Percentiles rank a stretch among this genome's conserved stretches.
phyloP scores from a whole-genome alignment of 495 filamentous ascomycete genomes.

The Hypoxylon fuscum region DNA sequence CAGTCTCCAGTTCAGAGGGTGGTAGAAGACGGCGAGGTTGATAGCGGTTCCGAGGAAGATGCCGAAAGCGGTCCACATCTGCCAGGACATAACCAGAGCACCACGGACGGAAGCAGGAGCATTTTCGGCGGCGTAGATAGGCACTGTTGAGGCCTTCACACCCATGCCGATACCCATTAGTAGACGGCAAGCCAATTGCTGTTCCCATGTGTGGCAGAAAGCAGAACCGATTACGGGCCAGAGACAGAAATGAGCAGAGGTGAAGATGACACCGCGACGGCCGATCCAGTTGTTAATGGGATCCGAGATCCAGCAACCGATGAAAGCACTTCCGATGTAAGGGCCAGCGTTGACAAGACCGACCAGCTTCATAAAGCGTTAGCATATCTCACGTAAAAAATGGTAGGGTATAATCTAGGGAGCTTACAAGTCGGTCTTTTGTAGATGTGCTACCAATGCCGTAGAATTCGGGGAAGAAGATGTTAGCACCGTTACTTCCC shows the following conservation, averaged over 20 bases:
- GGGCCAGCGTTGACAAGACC: conserved; percentile 63
- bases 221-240: conserved; percentile 70
- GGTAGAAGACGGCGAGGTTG: conserved; percentile 70
- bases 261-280: conserved; percentile 73
- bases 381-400: conserved; percentile 2
- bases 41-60: conserved; percentile 76
- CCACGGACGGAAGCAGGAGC: conserved; percentile 77
- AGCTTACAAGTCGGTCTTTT: conserved; percentile 58
- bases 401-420: conserved; percentile 31
- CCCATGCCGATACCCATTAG: conserved; percentile 80
- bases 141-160: conserved; percentile 66
- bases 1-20: conserved; percentile 72
- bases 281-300: conserved; percentile 73
- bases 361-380: conserved; percentile 41
- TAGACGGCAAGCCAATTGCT: conserved; percentile 69
- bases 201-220: conserved; percentile 68
- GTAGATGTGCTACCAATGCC: conserved; percentile 57
- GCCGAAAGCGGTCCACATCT: conserved; percentile 86
- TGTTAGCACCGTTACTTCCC: conserved; percentile 78
- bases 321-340: conserved; percentile 58
- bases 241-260: conserved; percentile 70
- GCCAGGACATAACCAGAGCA: conserved; percentile 85
- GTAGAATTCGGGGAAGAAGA: conserved; percentile 65
- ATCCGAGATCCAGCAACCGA: conserved; percentile 75
- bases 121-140: conserved; percentile 82